phyloP scores from a whole-genome alignment of 768 basidiomycete species.

The Kwoniella dendrophila region DNA sequence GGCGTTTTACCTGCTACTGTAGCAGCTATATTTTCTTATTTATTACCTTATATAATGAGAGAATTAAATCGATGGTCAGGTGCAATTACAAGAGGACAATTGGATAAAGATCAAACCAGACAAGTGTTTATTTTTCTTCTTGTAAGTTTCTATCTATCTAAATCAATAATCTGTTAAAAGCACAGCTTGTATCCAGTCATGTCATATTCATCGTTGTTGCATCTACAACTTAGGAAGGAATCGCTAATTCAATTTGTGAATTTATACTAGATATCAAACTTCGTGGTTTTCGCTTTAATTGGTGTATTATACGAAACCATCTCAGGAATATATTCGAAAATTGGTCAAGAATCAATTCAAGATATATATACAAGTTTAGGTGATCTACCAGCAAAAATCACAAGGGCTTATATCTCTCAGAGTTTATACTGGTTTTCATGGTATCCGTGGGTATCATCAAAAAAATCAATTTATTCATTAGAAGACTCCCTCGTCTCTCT shows the following conservation, averaged over 20 bases:
- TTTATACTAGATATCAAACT: constrained; percentile 38
- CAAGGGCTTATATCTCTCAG: constrained; percentile 47
- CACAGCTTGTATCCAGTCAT: too few relatives aligned
- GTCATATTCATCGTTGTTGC: not conserved
- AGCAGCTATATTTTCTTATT: constrained; percentile 37
- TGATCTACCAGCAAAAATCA: constrained; percentile 40
- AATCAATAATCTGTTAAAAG: not conserved
- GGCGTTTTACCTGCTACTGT: constrained; percentile 39
- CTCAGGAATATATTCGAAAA: constrained; percentile 26
- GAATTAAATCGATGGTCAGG: constrained; percentile 40
- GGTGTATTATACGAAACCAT: constrained; percentile 45
- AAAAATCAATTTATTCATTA: not conserved
- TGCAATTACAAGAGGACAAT: constrained; percentile 37
- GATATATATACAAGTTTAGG: constrained; percentile 34
- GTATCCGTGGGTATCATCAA: constrained; percentile 40
- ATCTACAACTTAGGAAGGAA: not conserved
- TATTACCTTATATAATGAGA: constrained; percentile 43
- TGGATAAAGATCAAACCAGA: constrained; percentile 43
- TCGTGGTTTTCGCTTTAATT: constrained; percentile 44
- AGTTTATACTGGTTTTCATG: constrained; percentile 49
- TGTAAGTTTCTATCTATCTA: constrained; percentile 19
- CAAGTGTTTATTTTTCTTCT: constrained; percentile 44
- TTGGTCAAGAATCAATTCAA: constrained; percentile 29
- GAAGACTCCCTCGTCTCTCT: too few relatives aligned
- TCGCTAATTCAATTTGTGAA: not conserved